Evolutionary conservation across 2,329 filamentous ascomycete species (phyloP).

Genomic region (Helicocarpus griseus): DNA sequence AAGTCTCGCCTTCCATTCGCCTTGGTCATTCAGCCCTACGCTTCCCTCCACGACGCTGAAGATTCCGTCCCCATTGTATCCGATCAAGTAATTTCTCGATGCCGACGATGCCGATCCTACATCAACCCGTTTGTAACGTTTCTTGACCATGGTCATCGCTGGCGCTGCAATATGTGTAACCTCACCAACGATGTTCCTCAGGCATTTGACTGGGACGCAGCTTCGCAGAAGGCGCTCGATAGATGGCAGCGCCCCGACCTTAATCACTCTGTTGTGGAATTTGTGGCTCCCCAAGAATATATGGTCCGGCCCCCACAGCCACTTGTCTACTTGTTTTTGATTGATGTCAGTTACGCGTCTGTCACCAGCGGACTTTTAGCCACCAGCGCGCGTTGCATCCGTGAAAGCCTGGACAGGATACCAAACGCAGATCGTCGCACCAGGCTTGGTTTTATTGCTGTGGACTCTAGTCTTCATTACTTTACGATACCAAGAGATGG

Average conservation of each 20-base stretch:
- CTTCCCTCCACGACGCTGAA: constrained; percentile 82
- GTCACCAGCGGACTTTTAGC: constrained; percentile 86
- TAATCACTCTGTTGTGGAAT: constrained; percentile 95
- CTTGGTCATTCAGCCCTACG: constrained; percentile 92
- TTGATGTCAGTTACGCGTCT: constrained; percentile 86
- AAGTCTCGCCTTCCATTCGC: constrained; percentile 95
- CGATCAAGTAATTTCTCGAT: constrained; percentile 94
- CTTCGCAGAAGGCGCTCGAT: constrained; percentile 81
- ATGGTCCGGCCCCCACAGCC: constrained; percentile 97
- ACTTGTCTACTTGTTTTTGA: constrained; percentile 87
- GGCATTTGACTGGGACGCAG: constrained; percentile 95
- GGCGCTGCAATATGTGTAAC: constrained; percentile 99
- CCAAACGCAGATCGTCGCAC: constrained; percentile 95
- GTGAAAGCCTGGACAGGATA: constrained; percentile 91
- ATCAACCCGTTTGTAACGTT: constrained; percentile 98
- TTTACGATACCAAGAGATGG: constrained; percentile 87
- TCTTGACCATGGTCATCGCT: constrained; percentile 90
- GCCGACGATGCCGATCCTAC: constrained; percentile 89
- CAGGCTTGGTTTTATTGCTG: constrained; percentile 85
- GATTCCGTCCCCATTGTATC: constrained; percentile 85
- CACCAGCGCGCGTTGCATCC: constrained; percentile 83
- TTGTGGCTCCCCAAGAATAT: constrained; percentile 96
- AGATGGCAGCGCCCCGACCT: constrained; percentile 86
- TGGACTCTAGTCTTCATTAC: constrained; percentile 91
- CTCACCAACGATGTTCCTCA: constrained; percentile 98